Evolutionary conservation across 768 basidiomycete genomes (phyloP), one percentile per base, ranked within the genome.

Genomic region (Serendipita sp.): DNA sequence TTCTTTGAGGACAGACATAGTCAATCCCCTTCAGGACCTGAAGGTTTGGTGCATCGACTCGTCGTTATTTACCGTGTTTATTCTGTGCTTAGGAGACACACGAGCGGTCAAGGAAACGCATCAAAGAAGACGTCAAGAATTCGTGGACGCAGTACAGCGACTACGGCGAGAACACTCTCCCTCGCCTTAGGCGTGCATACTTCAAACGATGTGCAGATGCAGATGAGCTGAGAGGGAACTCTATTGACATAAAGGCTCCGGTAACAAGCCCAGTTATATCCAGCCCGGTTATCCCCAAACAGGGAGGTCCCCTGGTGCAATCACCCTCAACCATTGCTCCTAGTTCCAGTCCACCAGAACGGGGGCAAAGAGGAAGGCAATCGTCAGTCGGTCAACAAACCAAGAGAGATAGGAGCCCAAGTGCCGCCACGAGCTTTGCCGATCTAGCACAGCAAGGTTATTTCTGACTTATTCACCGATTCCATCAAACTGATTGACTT

Each of bases 111-210:
- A 80, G 89, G 53, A 89, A 90, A 71, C 84, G 90, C 31, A 87
- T 96, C 72, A 91, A 88, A 72, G 92, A 95, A 70, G 92, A 94
- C 71, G 73, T 94, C 64, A 92, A 91, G 72, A 83, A 83, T 6
- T 89, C 91, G 0, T 76, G 77, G n/a, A 68, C 73, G 63, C 82
- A 86, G 37, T 92, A 95, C 72, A 80, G 81, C 36, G 92, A 95
- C 36, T 92, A 84, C 70, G 84, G 85, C 10, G 89, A 91, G 70
- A 83, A 78, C 63, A 76, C 80, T n/a, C 76, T 94, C 6, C 92
- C 92, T 1, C 86, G 83, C 69, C 74, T 94, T 62, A 93, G 91
- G 75, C 78, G 83, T 60, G 74, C 79, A 45, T 96, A 96, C 71
- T 73, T 81, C 27, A 90, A 85, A 76, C 93, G 90, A 73, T 91